Base-by-base conservation (phyloP, 23 red algal species). In the Cyanidiococcus yangmingshanensis region DNA sequence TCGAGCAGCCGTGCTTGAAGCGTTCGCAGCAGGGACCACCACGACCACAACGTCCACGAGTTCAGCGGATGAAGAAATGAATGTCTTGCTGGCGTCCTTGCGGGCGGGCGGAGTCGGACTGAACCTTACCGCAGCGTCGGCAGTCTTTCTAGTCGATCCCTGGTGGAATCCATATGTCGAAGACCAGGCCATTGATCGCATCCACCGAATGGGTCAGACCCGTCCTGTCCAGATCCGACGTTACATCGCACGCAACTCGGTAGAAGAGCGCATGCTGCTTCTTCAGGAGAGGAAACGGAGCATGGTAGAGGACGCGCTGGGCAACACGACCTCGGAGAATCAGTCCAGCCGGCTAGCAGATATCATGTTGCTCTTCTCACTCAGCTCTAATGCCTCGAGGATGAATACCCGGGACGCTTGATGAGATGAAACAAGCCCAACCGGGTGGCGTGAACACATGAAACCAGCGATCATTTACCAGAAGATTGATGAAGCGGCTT, bases 101-200 rank as follows among this genome's bases (percentile, higher is more conserved):
- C 74, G 77, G 27, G 89, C 89, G 1, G 89, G 90, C 27, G 84
- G 84, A 26, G 90, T 95, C 39, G 90, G 90, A 33, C 58, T 95
- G 29, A 95, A 95, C 79, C 81, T 95, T 17, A 78, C 83, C 7
- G 17, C 84, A 1, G 84, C 84, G 17, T 89, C 85, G 34, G 54
- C 75, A 50, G 84, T 86, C 1, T 82, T 95, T 39, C 38, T 95
- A 2, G 38, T 88, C 0, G 90, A 95, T 68, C 86, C 86, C 37
- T 83, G 86, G 45, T 95, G 90, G 90, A 95, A 95, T 54, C 90
- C 90, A 0, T 83, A 86, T 79, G 81, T 90, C 25, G 87, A 90
- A 51, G 85, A 82, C 1, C 90, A 95, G 82, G 90, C 90, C 38
- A 83, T 85, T 37, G 90, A 87, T 75, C 85, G 90, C 34, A 76